Conservation (phyloP, 2,329 filamentous ascomycete species). For the Cordyceps farinosa region DNA sequence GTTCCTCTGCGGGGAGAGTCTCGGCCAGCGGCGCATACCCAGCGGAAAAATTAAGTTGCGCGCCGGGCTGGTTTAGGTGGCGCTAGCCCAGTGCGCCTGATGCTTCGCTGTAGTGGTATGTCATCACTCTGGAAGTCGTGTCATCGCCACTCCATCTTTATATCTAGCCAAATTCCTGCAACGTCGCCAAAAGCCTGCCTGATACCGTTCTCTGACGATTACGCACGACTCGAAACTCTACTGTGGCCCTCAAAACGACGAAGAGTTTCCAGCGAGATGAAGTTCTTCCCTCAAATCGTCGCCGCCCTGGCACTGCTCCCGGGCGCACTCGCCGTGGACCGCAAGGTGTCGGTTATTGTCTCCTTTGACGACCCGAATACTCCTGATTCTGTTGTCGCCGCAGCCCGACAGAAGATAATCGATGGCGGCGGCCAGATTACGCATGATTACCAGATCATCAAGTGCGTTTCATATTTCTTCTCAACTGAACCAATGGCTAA, state of each 20-base stretch:
- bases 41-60: constrained; percentile 5
- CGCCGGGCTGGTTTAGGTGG: background rate
- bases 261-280: constrained; percentile 54
- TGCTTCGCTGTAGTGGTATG: background rate
- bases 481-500: background rate
- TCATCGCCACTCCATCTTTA: background rate
- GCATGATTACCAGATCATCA: constrained; percentile 67
- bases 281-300: constrained; percentile 50
- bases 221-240: background rate
- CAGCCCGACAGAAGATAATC: constrained; percentile 68
- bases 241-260: background rate
- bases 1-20: background rate
- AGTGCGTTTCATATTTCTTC: constrained; percentile 47
- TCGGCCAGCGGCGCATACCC: background rate
- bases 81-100: background rate
- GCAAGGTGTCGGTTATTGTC: constrained; percentile 71
- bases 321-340: constrained; percentile 59
- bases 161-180: background rate
- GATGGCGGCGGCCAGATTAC: constrained; percentile 73
- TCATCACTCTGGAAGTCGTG: constrained; percentile 1
- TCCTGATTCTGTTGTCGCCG: constrained; percentile 62
- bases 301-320: constrained; percentile 56
- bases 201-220: background rate
- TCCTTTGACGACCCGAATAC: constrained; percentile 66
- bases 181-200: background rate